phyloP scores from a whole-genome alignment of 2,329 filamentous ascomycete species.

The Phyllosticta paracitricarpa region DNA sequence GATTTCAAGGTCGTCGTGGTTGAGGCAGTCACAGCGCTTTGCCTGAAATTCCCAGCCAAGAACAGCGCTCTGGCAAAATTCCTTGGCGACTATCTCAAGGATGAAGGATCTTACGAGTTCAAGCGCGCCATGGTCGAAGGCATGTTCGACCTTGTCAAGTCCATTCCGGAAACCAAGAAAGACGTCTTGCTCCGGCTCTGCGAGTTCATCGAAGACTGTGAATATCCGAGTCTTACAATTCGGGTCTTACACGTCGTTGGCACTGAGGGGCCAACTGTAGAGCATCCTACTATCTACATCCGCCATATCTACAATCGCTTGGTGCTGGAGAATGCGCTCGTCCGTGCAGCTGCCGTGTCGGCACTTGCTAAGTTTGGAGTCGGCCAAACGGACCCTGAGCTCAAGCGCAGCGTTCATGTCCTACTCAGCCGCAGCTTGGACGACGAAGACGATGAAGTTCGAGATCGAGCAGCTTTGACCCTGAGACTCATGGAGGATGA shows the following conservation, averaged over 20 bases:
- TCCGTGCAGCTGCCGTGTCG: slow-evolving; percentile 88
- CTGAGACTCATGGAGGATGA: slow-evolving; percentile 86
- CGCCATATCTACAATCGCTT: slow-evolving; percentile 99
- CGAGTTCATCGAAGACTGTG: slow-evolving; percentile 98
- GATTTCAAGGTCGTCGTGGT: slow-evolving; percentile 99
- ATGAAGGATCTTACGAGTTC: slow-evolving; percentile 97
- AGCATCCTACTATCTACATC: slow-evolving; percentile 96
- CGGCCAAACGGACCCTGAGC: slow-evolving; percentile 88
- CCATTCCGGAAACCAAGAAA: slow-evolving; percentile 78
- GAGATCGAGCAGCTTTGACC: slow-evolving; percentile 89
- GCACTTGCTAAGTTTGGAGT: slow-evolving; percentile 96
- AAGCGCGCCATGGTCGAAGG: slow-evolving; percentile 96
- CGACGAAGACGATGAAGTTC: slow-evolving; percentile 94
- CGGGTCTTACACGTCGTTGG: slow-evolving; percentile 90
- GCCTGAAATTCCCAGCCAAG: slow-evolving; percentile 95
- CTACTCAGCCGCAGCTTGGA: slow-evolving; percentile 88
- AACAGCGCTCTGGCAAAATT: slow-evolving; percentile 97
- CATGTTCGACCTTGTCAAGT: slow-evolving; percentile 99
- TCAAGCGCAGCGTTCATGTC: slow-evolving; percentile 91
- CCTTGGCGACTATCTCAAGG: slow-evolving; percentile 89
- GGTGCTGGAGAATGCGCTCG: slow-evolving; percentile 91
- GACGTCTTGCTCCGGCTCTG: slow-evolving; percentile 84
- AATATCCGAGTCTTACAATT: slow-evolving; percentile 96
- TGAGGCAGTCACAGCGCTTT: slow-evolving; percentile 91
- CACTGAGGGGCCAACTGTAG: slow-evolving; percentile 87